A percentile compares a stretch with the other conserved stretches of the same genome.
Conservation (phyloP, 805 yeast species). For the Candida mattraensis region DNA sequence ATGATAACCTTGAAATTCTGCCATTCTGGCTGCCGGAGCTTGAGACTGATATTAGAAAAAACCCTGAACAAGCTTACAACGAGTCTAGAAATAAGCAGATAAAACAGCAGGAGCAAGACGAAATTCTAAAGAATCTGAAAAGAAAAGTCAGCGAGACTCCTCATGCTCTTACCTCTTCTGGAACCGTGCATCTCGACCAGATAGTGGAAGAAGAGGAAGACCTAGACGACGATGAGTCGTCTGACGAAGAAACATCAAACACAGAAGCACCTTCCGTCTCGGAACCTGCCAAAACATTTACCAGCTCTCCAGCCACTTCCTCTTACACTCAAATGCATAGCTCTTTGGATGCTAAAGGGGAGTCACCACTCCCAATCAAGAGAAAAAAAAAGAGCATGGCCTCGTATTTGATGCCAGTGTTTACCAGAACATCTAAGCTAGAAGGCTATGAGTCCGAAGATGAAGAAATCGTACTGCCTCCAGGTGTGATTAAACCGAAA, state of each 20-base stretch:
- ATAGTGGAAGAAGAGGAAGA: conserved; percentile 36
- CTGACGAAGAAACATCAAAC: conserved; percentile 57
- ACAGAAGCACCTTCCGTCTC: conserved; percentile 17
- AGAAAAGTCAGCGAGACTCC: conserved; percentile 44
- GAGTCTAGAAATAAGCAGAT: conserved; percentile 57
- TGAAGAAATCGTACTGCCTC: conserved; percentile 81
- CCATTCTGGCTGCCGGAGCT: conserved; percentile 96
- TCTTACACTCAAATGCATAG: no score
- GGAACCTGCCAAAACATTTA: conserved; percentile 2
- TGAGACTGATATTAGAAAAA: conserved; percentile 71
- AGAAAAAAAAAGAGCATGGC: conserved; percentile 20
- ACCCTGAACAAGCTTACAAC: conserved; percentile 77
- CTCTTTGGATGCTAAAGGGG: no score
- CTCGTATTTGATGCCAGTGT: conserved; percentile 33
- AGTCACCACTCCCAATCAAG: conserved; percentile 1
- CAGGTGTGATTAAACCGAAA: conserved; percentile 84
- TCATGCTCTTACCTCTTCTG: conserved; percentile 26
- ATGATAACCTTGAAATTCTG: conserved; percentile 82
- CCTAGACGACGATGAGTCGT: conserved; percentile 47
- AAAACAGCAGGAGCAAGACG: conserved; percentile 44
- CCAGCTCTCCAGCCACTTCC: conserved; percentile 4
- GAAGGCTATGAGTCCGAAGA: conserved; percentile 72
- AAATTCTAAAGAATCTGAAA: conserved; percentile 37
- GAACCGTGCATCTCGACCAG: conserved; percentile 32
- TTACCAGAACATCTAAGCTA: conserved; percentile 32